phyloP scores from a whole-genome alignment of 768 basidiomycete species.

The Lactarius pseudohatsudake region DNA sequence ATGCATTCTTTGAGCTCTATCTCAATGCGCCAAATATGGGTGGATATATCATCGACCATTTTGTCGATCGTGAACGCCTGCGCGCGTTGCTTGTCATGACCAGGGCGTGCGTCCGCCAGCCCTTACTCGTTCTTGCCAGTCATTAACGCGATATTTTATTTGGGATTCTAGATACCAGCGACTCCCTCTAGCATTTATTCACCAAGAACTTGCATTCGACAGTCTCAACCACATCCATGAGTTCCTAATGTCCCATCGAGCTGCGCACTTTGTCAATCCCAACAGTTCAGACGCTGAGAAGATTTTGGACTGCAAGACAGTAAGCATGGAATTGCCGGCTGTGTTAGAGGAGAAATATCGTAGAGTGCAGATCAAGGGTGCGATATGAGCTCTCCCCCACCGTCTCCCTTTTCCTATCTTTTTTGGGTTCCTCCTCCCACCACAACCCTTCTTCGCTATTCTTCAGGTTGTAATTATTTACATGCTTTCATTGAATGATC shows the following conservation, averaged over 20 bases:
- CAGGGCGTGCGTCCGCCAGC: slow-evolving; percentile 71
- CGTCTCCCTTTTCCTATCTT: slow-evolving; percentile 24
- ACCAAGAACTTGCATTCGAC: slow-evolving; percentile 84
- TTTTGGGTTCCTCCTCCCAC: slow-evolving; percentile 21
- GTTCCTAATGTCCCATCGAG: slow-evolving; percentile 72
- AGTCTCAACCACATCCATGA: slow-evolving; percentile 54
- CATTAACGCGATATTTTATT: neutral
- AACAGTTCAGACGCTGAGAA: slow-evolving; percentile 61
- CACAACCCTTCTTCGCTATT: neutral
- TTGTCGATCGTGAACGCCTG: slow-evolving; percentile 87
- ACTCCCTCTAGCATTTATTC: slow-evolving; percentile 73
- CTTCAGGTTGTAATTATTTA: slow-evolving; percentile 23
- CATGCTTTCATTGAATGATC: slow-evolving; percentile 18
- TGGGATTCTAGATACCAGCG: slow-evolving; percentile 69
- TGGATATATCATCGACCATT: slow-evolving; percentile 98
- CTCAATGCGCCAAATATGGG: slow-evolving; percentile 91
- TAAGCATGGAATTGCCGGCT: slow-evolving; percentile 53
- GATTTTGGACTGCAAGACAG: slow-evolving; percentile 69
- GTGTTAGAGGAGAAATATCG: slow-evolving; percentile 80
- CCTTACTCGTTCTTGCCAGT: slow-evolving; percentile 14
- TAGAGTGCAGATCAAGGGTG: slow-evolving; percentile 89
- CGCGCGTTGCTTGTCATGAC: slow-evolving; percentile 86
- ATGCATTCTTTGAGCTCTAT: slow-evolving; percentile 85
- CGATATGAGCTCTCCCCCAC: slow-evolving; percentile 54
- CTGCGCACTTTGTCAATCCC: slow-evolving; percentile 65